Evolutionary conservation across 2,329 filamentous ascomycete genomes (phyloP), one percentile per base, ranked within the genome.

Genomic region (Kalmusia sp.): DNA sequence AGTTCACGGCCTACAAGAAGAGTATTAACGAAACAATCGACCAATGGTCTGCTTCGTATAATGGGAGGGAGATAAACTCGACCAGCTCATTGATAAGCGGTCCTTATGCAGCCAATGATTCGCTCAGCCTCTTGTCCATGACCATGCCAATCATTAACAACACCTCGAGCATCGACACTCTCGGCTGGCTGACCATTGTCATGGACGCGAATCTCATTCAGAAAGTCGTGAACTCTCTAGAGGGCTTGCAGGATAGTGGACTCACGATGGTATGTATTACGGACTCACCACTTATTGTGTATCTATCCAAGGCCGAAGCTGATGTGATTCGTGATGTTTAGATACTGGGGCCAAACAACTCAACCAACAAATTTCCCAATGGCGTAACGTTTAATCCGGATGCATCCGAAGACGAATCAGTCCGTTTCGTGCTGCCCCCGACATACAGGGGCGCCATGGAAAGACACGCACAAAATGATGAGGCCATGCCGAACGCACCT

Each of bases 171-270:
- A 77, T 77, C 3, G 86, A 89, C 57, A 84, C 93, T 1, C 80
- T 96, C 4, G 93, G 91, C 1, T 96, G 92, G 78, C 84, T 96
- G 78, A 96, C 92, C 1, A 77, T 93, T 2, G 80, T 96, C n/a
- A 83, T 90, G 50, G 84, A 90, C 51, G 88, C 88, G 1, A 76
- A 77, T 3, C 81, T 88, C 1, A 78, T 95, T 3, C 77, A 86
- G n/a, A 73, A 81, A 38, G 82, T 92, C 1, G 77, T 87, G 22
- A 74, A 77, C 15, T 89, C 88, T 1, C 76, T 80, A 2, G 89
- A 92, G 70, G 91, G 91, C 1, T 69, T 96, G 7, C 90, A 87
- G 21, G 70, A 80, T 0, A 90, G 87, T 0, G 92, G 91, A 5
- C 76, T 87, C 14, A 86, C 90, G 1, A 76, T 96, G 21, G 70